Conservation (phyloP, 164 flowering plant genomes). For the Umbilicus rupestris region DNA sequence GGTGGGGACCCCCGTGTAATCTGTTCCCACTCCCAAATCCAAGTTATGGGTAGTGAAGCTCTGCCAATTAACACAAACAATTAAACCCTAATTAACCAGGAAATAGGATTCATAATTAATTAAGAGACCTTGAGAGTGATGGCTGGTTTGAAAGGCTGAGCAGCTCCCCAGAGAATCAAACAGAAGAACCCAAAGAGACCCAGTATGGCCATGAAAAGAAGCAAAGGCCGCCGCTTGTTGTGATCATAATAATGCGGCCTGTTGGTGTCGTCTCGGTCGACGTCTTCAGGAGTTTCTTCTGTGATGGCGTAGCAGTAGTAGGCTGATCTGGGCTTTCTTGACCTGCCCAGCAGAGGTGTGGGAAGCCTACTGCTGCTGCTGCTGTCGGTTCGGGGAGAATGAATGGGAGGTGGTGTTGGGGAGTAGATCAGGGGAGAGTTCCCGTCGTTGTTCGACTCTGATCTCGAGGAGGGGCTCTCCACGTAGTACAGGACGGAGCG, state of each 20-base stretch:
- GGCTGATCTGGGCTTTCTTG: background rate
- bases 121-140: constrained; percentile 35
- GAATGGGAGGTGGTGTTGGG: background rate
- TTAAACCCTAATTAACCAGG: too few relatives aligned
- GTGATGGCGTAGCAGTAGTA: background rate
- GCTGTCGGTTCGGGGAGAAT: background rate
- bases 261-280: background rate
- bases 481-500: constrained; percentile 29
- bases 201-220: constrained; percentile 20
- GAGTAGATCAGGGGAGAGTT: constrained; percentile 7
- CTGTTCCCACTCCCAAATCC: constrained; percentile 35
- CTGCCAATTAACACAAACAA: constrained; percentile 16
- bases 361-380: background rate
- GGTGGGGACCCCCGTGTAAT: constrained; percentile 50
- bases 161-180: constrained; percentile 57
- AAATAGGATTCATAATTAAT: too few relatives aligned
- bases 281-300: background rate
- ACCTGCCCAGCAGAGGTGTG: background rate
- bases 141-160: constrained; percentile 42
- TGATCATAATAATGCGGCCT: background rate
- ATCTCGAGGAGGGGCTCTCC: constrained; percentile 34
- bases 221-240: background rate
- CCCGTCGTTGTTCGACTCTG: constrained; percentile 36
- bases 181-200: constrained; percentile 47
- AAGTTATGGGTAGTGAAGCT: constrained; percentile 27